These are phyloP conservation scores for Exophiala calicioides DNA, from an alignment of 2,329 filamentous ascomycete genomes.

Conservation along the genomic window DNA sequence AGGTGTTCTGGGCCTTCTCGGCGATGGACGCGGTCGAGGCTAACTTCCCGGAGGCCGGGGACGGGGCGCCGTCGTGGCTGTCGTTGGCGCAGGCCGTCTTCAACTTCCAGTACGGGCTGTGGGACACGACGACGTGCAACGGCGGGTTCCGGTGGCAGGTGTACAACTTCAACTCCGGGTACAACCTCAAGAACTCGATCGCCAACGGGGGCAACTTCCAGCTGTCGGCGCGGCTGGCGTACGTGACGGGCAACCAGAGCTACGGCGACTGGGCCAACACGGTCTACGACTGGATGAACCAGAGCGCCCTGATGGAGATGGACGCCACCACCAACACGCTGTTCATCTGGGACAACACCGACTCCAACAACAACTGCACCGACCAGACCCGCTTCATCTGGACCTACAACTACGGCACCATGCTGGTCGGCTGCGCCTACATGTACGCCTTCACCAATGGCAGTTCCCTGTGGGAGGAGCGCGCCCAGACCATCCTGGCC, in stretches of 20 bases:
- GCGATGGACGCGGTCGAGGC: slow-evolving; percentile 59
- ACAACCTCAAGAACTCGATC: slow-evolving; percentile 58
- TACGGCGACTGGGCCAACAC: slow-evolving; percentile 76
- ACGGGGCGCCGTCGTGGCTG: slow-evolving; percentile 66
- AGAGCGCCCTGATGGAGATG: slow-evolving; percentile 34
- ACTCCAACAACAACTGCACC: slow-evolving; percentile 53
- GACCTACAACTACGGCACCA: slow-evolving; percentile 59
- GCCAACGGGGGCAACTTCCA: slow-evolving; percentile 62
- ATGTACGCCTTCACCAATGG: slow-evolving; percentile 56
- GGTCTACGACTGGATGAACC: slow-evolving; percentile 56
- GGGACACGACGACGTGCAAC: slow-evolving; percentile 66
- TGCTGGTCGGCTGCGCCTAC: slow-evolving; percentile 56
- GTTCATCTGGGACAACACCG: slow-evolving; percentile 58
- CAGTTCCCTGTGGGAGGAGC: slow-evolving; percentile 53
- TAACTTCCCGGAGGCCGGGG: slow-evolving; percentile 45
- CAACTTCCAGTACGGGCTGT: slow-evolving; percentile 72
- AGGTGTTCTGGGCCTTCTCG: slow-evolving; percentile 59
- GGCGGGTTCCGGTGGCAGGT: slow-evolving; percentile 87
- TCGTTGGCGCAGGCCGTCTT: slow-evolving; percentile 75
- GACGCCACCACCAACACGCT: slow-evolving; percentile 53
- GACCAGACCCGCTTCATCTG: slow-evolving; percentile 54
- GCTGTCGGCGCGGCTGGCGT: slow-evolving; percentile 66
- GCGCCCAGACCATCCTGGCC: slow-evolving; percentile 56
- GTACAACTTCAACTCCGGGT: slow-evolving; percentile 72
- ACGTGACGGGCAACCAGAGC: slow-evolving; percentile 75